phyloP scores from a whole-genome alignment of 2,329 filamentous ascomycete genomes.

The Pseudogymnoascus sp. region DNA sequence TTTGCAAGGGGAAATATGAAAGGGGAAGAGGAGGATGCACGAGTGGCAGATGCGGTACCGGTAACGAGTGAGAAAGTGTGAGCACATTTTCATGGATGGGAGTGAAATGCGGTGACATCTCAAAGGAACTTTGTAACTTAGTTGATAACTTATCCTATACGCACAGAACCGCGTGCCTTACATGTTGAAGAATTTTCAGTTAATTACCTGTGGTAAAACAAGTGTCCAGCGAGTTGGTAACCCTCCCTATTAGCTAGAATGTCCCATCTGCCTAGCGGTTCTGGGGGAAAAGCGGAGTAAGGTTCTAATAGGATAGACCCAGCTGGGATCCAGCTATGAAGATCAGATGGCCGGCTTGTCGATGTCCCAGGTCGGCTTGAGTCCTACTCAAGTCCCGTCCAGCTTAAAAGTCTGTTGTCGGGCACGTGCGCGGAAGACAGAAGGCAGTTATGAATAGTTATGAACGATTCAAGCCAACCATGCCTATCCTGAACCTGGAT shows the following conservation, averaged over 20 bases:
- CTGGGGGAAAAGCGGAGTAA: too few species aligned
- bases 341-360: constrained; percentile 19
- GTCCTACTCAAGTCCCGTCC: constrained; percentile 11
- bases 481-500: not conserved
- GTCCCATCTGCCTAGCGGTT: too few species aligned
- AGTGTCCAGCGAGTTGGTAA: too few species aligned
- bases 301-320: constrained; percentile 42
- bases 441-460: too few species aligned
- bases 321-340: constrained; percentile 20
- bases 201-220: not conserved
- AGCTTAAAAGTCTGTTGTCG: too few species aligned
- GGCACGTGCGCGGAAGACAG: too few species aligned
- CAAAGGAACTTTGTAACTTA: not conserved
- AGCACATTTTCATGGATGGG: not conserved
- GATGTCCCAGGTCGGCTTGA: constrained; percentile 15
- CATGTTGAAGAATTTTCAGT: not conserved
- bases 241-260: too few species aligned
- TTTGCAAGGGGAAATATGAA: not conserved
- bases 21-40: not conserved
- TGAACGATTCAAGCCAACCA: too few species aligned
- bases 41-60: not conserved
- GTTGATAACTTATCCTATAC: not conserved
- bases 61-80: not conserved
- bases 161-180: not conserved
- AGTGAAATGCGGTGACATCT: not conserved